These are phyloP conservation scores for Colletotrichum tropicicola DNA, from an alignment of 2,329 filamentous ascomycete species.

Conservation along the genomic window DNA sequence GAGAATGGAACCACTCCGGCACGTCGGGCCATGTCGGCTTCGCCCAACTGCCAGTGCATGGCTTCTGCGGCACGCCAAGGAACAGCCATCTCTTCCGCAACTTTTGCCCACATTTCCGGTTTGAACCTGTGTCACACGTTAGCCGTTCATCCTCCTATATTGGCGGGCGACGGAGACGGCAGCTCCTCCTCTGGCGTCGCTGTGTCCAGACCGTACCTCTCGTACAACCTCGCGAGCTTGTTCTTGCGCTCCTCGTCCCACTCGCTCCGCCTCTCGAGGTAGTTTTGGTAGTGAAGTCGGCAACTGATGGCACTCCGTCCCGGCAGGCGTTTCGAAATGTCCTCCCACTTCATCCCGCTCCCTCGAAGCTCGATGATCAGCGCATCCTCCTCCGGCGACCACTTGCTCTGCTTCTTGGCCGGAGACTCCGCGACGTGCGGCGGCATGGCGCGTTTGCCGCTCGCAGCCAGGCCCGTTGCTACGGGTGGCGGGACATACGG, in stretches of 20 bases:
- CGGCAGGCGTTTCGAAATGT: slow-evolving; percentile 90
- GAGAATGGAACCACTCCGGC: slow-evolving; percentile 88
- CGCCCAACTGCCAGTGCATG: slow-evolving; percentile 98
- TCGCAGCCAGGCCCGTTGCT: slow-evolving; percentile 42
- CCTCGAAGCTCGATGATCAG: slow-evolving; percentile 91
- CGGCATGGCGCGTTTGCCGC: slow-evolving; percentile 59
- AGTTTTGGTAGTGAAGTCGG: slow-evolving; percentile 95
- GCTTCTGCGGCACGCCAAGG: slow-evolving; percentile 96
- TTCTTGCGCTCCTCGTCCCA: slow-evolving; percentile 99
- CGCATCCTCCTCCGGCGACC: slow-evolving; percentile 93
- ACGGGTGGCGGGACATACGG: slow-evolving; percentile 36
- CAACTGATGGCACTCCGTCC: slow-evolving; percentile 95
- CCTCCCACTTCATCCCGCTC: slow-evolving; percentile 97
- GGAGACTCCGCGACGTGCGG: slow-evolving; percentile 71
- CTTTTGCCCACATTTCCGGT: slow-evolving; percentile 96
- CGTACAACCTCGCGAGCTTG: slow-evolving; percentile 92
- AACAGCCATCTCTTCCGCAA: slow-evolving; percentile 93
- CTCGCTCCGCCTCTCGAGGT: slow-evolving; percentile 89
- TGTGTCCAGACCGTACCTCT: slow-evolving; percentile 75
- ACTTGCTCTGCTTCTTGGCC: slow-evolving; percentile 95
- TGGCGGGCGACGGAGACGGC: background rate
- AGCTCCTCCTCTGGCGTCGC: background rate
- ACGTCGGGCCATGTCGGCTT: slow-evolving; percentile 91
- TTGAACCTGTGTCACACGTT: slow-evolving; percentile 76
- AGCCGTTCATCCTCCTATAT: background rate